Percentiles rank a stretch among this genome's conserved stretches.
These are phyloP conservation scores for Micractinium sp. DNA, from an alignment of 139 green algal genomes.

Conservation along the genomic window DNA sequence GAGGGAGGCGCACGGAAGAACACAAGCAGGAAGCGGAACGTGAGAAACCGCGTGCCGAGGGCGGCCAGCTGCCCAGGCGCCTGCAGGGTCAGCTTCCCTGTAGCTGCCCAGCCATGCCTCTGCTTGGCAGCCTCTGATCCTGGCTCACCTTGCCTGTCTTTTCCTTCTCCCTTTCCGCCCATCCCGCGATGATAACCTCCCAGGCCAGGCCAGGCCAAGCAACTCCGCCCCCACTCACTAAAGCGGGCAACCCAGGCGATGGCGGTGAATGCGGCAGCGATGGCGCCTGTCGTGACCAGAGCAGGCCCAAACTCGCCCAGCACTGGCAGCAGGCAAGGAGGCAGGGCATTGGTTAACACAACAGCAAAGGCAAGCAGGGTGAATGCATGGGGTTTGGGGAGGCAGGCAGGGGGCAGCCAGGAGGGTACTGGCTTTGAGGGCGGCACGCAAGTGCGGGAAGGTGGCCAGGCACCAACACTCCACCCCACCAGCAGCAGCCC, in stretches of 20 bases:
- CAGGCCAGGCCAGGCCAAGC: neutral
- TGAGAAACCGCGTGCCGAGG: neutral
- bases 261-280: neutral
- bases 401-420: no score
- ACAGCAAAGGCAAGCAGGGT: neutral
- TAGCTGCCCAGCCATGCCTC: neutral
- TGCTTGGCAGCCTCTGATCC: neutral
- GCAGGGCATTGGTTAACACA: neutral
- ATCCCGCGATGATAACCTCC: neutral
- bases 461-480: no score
- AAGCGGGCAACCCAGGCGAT: neutral
- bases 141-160: no score
- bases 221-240: no score
- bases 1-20: neutral
- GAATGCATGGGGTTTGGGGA: neutral
- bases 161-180: no score
- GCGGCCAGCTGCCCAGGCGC: neutral
- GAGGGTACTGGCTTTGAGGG: no score
- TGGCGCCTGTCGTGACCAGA: neutral
- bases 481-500: neutral
- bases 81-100: neutral
- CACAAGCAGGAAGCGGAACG: no score
- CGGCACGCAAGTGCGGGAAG: no score
- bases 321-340: slow-evolving; percentile 1
- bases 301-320: slow-evolving; percentile 21